Percentiles rank a stretch among this genome's conserved stretches.
Conservation (phyloP, 805 yeast species). For the Ogataea nakhonphanomensis region DNA sequence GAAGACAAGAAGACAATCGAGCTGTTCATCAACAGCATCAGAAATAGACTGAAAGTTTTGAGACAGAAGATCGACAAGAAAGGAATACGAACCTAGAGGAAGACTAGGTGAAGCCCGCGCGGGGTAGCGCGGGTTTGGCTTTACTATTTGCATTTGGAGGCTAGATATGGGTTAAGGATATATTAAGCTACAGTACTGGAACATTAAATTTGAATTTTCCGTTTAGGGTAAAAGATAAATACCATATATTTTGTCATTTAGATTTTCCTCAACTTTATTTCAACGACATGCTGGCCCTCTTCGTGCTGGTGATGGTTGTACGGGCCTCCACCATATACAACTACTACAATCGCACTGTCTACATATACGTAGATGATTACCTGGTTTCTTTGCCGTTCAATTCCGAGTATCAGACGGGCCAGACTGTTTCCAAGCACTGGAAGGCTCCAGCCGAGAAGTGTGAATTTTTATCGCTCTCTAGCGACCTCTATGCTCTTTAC, state of each 20-base stretch:
- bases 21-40: constrained; percentile 77
- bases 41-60: constrained; percentile 71
- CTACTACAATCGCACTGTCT: constrained; percentile 30
- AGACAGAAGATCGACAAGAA: constrained; percentile 50
- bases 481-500: constrained; percentile 26
- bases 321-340: constrained; percentile 29
- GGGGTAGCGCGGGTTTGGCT: constrained; percentile 1
- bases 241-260: neutral
- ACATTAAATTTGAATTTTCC: constrained; percentile 1
- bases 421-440: constrained; percentile 12
- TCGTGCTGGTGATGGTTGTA: constrained; percentile 1
- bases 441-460: constrained; percentile 24
- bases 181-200: constrained; percentile 6
- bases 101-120: too few species aligned
- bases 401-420: constrained; percentile 22
- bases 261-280: neutral
- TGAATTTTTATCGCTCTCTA: constrained; percentile 18
- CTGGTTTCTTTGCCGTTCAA: constrained; percentile 30
- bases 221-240: constrained; percentile 5
- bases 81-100: constrained; percentile 11
- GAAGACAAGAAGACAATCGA: constrained; percentile 76
- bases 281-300: constrained; percentile 4
- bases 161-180: constrained; percentile 10
- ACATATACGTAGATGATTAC: constrained; percentile 22
- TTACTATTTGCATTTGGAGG: constrained; percentile 10